A percentile compares a stretch with the other conserved stretches of the same genome.
Evolutionary conservation across 257 asterid species (phyloP).

Genomic region (Pogostemon cablin): DNA sequence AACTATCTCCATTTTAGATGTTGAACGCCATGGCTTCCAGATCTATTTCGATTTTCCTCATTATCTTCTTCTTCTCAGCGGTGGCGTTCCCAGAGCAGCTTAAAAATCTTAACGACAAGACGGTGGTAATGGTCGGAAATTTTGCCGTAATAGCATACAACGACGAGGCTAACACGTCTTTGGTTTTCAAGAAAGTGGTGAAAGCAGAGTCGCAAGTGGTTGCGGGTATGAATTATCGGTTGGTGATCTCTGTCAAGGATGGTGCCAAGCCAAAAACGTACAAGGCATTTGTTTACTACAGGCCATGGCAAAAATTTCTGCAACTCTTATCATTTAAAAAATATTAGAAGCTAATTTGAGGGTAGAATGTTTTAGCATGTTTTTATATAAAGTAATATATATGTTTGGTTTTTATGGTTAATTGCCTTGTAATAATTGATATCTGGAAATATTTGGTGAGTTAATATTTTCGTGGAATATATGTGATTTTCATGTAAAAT

Average conservation of each 20-base stretch:
- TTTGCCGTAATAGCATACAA: slow-evolving; percentile 24
- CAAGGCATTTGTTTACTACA: slow-evolving; percentile 40
- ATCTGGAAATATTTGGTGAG: too few species aligned
- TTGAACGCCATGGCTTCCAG: too few species aligned
- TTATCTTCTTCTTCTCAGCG: too few species aligned
- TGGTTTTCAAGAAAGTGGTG: slow-evolving; percentile 38
- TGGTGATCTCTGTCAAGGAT: slow-evolving; percentile 38
- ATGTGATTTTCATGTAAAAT: too few species aligned
- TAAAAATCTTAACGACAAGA: not conserved
- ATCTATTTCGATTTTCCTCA: too few species aligned
- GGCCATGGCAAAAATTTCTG: slow-evolving; percentile 35
- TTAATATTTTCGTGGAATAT: too few species aligned
- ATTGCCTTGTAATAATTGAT: too few species aligned
- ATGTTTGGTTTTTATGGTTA: too few species aligned
- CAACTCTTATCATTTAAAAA: slow-evolving; percentile 41
- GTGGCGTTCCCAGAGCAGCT: too few species aligned
- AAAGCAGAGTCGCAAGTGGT: slow-evolving; percentile 43
- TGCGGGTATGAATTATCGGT: slow-evolving; percentile 42
- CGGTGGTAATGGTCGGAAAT: not conserved
- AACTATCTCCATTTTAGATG: too few species aligned
- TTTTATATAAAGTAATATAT: not conserved
- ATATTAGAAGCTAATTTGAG: not conserved
- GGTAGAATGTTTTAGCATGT: not conserved
- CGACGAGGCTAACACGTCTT: slow-evolving; percentile 15
- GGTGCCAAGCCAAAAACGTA: slow-evolving; percentile 29